Conservation (phyloP, 2,329 filamentous ascomycete genomes). For the Coniella lustricola region DNA sequence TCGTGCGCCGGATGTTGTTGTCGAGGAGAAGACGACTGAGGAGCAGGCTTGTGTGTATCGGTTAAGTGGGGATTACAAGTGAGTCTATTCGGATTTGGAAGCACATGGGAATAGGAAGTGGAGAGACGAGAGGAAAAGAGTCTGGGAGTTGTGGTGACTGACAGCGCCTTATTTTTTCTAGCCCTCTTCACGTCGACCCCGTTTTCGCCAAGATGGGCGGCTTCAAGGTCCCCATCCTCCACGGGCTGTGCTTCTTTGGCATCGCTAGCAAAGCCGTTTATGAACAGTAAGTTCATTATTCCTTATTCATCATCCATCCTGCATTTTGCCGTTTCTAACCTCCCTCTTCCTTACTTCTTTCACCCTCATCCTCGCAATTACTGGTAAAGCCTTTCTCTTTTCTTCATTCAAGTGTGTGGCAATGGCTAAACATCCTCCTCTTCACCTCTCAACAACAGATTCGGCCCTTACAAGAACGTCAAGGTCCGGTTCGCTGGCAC, state of each 20-base stretch:
- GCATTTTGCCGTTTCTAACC: no score
- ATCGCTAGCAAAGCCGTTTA: conserved; percentile 86
- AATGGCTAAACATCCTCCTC: background rate
- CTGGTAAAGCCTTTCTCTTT: background rate
- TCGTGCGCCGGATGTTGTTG: conserved; percentile 70
- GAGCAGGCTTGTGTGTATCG: conserved; percentile 94
- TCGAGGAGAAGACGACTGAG: conserved; percentile 78
- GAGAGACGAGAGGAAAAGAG: background rate
- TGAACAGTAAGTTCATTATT: conserved; percentile 42
- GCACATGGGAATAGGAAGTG: background rate
- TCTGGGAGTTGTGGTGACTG: background rate
- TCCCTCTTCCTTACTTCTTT: no score
- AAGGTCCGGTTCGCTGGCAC: conserved; percentile 87
- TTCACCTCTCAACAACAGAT: conserved; percentile 29
- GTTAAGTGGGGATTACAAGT: conserved; percentile 87
- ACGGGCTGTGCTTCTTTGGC: conserved; percentile 94
- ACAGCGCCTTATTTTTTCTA: conserved; percentile 18
- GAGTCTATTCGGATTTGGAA: conserved; percentile 19
- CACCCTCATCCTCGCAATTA: no score
- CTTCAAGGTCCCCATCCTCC: conserved; percentile 89
- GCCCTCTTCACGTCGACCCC: conserved; percentile 90
- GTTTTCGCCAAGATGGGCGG: conserved; percentile 90
- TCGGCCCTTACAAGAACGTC: conserved; percentile 79
- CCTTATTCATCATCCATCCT: no score
- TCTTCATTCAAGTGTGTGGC: background rate